phyloP scores from a whole-genome alignment of 495 filamentous ascomycete species.

The Pseudevernia furfuracea region DNA sequence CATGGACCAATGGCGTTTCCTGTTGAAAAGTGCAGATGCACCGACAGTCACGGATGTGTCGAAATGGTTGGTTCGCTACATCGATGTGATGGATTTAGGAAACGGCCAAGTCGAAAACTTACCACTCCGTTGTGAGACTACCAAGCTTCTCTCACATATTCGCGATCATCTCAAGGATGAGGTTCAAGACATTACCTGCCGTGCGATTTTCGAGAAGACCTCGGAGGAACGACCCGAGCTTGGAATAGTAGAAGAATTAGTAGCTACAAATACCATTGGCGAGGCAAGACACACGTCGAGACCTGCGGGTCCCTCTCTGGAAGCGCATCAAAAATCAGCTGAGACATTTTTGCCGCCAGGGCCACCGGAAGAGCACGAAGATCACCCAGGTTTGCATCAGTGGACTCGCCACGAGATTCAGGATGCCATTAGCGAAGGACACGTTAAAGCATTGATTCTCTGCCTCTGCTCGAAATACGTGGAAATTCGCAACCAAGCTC shows the following conservation, averaged over 20 bases:
- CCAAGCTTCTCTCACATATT: conserved; percentile 34
- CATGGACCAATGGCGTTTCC: conserved; percentile 70
- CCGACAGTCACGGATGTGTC: conserved; percentile 37
- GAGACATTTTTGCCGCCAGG: conserved; percentile 4
- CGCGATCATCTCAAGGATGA: conserved; percentile 22
- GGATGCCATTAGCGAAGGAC: conserved; percentile 64
- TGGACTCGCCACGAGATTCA: conserved; percentile 71
- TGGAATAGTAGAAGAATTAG: neutral
- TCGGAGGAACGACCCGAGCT: conserved; percentile 15
- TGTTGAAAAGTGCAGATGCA: conserved; percentile 42
- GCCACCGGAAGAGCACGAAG: conserved; percentile 33
- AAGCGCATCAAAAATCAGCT: neutral
- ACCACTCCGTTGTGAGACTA: neutral
- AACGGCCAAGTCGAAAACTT: neutral
- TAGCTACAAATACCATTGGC: neutral
- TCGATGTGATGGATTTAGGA: conserved; percentile 6
- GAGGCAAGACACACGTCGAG: neutral
- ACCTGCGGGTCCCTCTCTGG: neutral
- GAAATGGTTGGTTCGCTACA: conserved; percentile 48
- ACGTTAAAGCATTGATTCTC: conserved; percentile 56
- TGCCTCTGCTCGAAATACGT: conserved; percentile 67
- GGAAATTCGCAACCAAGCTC: conserved; percentile 70
- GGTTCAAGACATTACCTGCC: conserved; percentile 10
- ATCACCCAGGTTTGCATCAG: conserved; percentile 51
- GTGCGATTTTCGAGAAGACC: conserved; percentile 11